A percentile compares a stretch with the other conserved stretches of the same genome.
These are phyloP conservation scores for Apiotrichum gamsii DNA, from an alignment of 1,284 basidiomycete species.

Conservation along the genomic window DNA sequence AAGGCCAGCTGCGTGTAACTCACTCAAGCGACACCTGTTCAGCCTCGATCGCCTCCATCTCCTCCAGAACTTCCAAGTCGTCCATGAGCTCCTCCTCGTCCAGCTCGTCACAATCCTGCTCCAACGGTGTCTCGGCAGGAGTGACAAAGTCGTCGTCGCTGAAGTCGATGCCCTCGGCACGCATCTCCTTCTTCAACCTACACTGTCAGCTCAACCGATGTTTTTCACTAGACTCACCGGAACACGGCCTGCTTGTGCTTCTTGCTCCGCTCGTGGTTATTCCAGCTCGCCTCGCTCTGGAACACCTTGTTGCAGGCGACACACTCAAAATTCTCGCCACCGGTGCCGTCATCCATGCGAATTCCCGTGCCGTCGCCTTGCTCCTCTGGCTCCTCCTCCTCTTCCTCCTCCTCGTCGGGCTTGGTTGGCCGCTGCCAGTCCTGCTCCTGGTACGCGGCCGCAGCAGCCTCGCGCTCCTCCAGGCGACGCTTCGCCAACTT, in stretches of 20 bases:
- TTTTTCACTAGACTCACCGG: slow-evolving; percentile 40
- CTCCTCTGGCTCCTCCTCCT: slow-evolving; percentile 30
- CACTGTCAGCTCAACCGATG: slow-evolving; percentile 50
- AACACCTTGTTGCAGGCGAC: slow-evolving; percentile 92
- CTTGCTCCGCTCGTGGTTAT: slow-evolving; percentile 92
- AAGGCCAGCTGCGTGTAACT: neutral
- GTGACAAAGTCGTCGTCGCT: slow-evolving; percentile 16
- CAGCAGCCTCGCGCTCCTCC: slow-evolving; percentile 26
- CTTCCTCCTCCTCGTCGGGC: slow-evolving; percentile 57
- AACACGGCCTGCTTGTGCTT: slow-evolving; percentile 89
- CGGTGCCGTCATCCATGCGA: slow-evolving; percentile 29
- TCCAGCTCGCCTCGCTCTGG: slow-evolving; percentile 87
- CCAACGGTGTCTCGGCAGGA: slow-evolving; percentile 19
- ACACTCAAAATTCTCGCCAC: slow-evolving; percentile 65
- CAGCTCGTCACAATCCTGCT: slow-evolving; percentile 5
- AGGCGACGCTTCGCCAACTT: slow-evolving; percentile 22
- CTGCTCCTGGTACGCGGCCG: slow-evolving; percentile 51
- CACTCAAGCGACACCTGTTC: slow-evolving; percentile 13
- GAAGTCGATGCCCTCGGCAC: slow-evolving; percentile 12
- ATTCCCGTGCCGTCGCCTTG: slow-evolving; percentile 33
- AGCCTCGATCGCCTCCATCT: slow-evolving; percentile 12
- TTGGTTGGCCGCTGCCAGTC: slow-evolving; percentile 71
- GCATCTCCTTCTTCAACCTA: slow-evolving; percentile 65
- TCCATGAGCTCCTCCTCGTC: slow-evolving; percentile 12
- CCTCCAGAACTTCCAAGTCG: slow-evolving; percentile 21